These are phyloP conservation scores for Cutaneotrichosporon cyanovorans DNA, from an alignment of 1,284 basidiomycete genomes.

Conservation along the genomic window DNA sequence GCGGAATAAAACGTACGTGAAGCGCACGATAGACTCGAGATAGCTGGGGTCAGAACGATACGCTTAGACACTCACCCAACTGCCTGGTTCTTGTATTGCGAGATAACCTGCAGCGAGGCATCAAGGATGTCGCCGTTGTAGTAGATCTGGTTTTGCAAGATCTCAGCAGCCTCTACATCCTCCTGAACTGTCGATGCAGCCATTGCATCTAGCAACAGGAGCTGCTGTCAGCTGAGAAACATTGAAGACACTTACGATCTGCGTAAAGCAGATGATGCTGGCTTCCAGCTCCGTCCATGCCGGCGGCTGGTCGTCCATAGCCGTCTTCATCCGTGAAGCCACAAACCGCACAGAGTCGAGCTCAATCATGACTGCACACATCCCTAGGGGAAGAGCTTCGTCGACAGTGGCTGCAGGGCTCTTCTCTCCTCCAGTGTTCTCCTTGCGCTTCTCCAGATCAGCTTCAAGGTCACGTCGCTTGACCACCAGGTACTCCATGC, in stretches of 20 bases:
- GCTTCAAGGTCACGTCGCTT: conserved; percentile 31
- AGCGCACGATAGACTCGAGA: conserved; percentile 71
- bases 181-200: conserved; percentile 50
- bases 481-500: conserved; percentile 76
- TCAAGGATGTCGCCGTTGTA: conserved; percentile 91
- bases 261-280: conserved; percentile 85
- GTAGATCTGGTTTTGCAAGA: conserved; percentile 78
- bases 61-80: conserved; percentile 40
- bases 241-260: conserved; percentile 51
- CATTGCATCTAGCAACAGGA: conserved; percentile 71
- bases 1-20: conserved; percentile 70
- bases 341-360: conserved; percentile 81
- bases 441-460: conserved; percentile 8
- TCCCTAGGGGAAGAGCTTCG: conserved; percentile 55
- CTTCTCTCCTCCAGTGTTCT: conserved; percentile 29
- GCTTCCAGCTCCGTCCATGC: conserved; percentile 88
- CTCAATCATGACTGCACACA: conserved; percentile 76
- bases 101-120: conserved; percentile 66
- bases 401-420: conserved; percentile 6
- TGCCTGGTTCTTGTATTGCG: conserved; percentile 59
- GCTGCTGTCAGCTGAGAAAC: conserved; percentile 37
- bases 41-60: conserved; percentile 50
- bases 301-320: conserved; percentile 86
- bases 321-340: conserved; percentile 72
- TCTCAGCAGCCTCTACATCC: conserved; percentile 64